These are phyloP conservation scores for Flammula alnicola DNA, from an alignment of 1,284 basidiomycete species.

Conservation along the genomic window DNA sequence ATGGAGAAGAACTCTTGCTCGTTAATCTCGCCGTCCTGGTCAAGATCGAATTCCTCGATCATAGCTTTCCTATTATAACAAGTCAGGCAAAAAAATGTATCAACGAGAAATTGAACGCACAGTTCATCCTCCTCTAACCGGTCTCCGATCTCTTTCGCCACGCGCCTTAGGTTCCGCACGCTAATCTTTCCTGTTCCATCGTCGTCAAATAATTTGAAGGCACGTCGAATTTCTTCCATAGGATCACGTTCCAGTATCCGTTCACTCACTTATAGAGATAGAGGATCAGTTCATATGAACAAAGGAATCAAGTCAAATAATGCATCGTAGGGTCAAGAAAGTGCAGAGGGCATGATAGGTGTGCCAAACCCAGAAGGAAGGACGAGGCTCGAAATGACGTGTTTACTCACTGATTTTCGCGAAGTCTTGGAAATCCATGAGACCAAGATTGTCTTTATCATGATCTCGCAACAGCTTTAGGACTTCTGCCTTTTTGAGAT, in stretches of 20 bases:
- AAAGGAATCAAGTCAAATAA: not conserved
- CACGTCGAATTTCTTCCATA: constrained; percentile 93
- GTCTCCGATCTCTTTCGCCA: constrained; percentile 98
- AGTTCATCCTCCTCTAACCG: constrained; percentile 95
- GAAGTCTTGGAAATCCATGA: constrained; percentile 96
- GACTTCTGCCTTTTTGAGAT: constrained; percentile 98
- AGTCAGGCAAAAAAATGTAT: constrained; percentile 3
- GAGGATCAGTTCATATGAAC: constrained; percentile 5
- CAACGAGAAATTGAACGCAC: constrained; percentile 57
- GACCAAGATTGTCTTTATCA: constrained; percentile 87
- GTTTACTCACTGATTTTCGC: constrained; percentile 88
- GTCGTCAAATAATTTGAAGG: constrained; percentile 96
- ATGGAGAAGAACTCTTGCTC: constrained; percentile 94
- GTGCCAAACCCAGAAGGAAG: too few species aligned
- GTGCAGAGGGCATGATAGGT: too few species aligned
- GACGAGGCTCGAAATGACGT: constrained; percentile 17
- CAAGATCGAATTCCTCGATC: constrained; percentile 99
- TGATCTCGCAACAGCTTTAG: constrained; percentile 93
- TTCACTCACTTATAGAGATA: constrained; percentile 79
- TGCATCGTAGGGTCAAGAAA: not conserved
- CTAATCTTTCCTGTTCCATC: constrained; percentile 96
- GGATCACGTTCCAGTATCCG: constrained; percentile 93
- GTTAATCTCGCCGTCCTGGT: constrained; percentile 97
- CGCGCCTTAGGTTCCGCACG: constrained; percentile 87
- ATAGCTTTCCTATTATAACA: constrained; percentile 84